Evolutionary conservation across 495 filamentous ascomycete genomes (phyloP), one percentile per base, ranked within the genome.

Genomic region (Hapsidospora chrysogenum): DNA sequence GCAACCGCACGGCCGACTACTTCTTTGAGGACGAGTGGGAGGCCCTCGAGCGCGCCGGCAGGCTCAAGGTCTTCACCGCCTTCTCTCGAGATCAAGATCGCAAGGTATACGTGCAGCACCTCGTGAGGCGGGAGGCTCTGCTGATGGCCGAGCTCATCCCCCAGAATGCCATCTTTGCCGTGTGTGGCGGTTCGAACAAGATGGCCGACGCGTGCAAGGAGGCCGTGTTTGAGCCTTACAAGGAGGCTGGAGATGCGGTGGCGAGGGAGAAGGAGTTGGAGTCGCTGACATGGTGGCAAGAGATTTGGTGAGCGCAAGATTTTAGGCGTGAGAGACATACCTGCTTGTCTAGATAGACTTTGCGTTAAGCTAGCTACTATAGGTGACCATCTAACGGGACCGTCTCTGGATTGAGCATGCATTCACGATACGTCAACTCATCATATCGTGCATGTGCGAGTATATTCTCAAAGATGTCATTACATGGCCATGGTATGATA

Each of bases 121-220:
- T 76, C 3, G 70, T 99, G 30, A 67, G 75, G 0, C 55, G 74
- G 45, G 56, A 83, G 13, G 66, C 63, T 0, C 27, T 39, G 7
- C 42, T 64, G 18, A 65, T 95, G 3, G 77, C 67, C 45, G 47
- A 65, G 3, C 48, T 75, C 19, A 48, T 95, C 27, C 31, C 35
- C 0, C 40, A 34, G 17, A 35, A 46, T 2, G 50, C 53, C 9
- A 38, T 57, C 4, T 45, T 68, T 2, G 82, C 72, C 53, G 66
- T 97, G 9, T 96, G 89, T 52, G 89, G 89, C 4, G 85, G 73
- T 17, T 75, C 74, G 0, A 81, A 78, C 2, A 66, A 73, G 40
- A 97, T 97, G 92, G 85, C 92, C 9, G 64, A 76, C 42, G 77
- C 80, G n/a, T 83, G 95, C 5, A 64, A 81, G n/a, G 66, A 72